Evolutionary conservation across 164 flowering plant species (phyloP), one percentile per base, ranked within the genome.

Genomic region (Chimonanthus salicifolius): DNA sequence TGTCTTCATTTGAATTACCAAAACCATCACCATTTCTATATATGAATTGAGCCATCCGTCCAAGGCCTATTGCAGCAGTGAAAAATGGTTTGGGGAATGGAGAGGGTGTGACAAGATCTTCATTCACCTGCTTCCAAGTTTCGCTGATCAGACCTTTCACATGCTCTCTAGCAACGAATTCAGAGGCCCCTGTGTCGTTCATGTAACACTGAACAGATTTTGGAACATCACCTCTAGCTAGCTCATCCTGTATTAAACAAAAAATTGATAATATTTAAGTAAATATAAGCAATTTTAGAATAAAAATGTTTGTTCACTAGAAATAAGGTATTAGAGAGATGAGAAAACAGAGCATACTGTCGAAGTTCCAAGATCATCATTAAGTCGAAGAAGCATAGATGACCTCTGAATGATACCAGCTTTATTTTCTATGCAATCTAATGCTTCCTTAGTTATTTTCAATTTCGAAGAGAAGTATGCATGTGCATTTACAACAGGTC

Each of bases 311-410:
- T 15, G 8, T 64, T 33, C 11, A 68, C 7, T 11, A 7, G 4
- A 68, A 69, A 46, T n/a, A 0, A 48, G 11, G 5, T 1, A 49
- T 49, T 13, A 3, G 4, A 15, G 43, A 6, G 3, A 21, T 21
- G 43, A 7, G 7, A 10, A 5, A 0, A 66, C 4, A 66, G 18
- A 18, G 66, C 62, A n/a, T 71, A 82, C 80, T 69, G n/a, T 80
- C 13, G 80, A 60, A 16, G 85, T 83, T 62, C 81, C 83, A 7
- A 80, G 54, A 76, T 83, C 81, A 70, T 83, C 83, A 79, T 79
- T 74, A 15, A 80, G 82, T 10, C 83, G 76, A 70, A 78, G 83
- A 70, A 83, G 70, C 62, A 47, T 71, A 8, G 79, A 83, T 0
- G 83, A 63, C 18, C 68, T 44, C 2, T 71, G 69, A 45, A 83